Conservation (phyloP, 495 filamentous ascomycete genomes). For the Elaphomyces granulatus region DNA sequence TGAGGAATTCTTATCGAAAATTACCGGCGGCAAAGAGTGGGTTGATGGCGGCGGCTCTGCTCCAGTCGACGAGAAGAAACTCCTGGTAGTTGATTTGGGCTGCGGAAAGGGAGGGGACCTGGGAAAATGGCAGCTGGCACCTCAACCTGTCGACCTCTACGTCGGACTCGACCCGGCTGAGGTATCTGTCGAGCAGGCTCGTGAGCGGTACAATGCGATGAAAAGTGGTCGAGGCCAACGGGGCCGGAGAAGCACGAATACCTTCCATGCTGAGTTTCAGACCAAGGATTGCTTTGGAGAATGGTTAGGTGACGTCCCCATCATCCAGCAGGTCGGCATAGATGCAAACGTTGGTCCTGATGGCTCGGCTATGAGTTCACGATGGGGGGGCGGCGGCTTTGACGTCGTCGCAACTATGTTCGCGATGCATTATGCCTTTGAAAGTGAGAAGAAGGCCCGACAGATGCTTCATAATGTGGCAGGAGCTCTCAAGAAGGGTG, state of each 20-base stretch:
- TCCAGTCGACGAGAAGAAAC: constrained; percentile 29
- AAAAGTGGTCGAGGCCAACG: constrained; percentile 38
- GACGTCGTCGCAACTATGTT: constrained; percentile 99
- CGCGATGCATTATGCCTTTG: constrained; percentile 97
- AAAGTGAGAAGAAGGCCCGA: constrained; percentile 73
- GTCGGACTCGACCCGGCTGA: constrained; percentile 89
- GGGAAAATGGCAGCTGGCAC: constrained; percentile 86
- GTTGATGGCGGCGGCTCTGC: constrained; percentile 39
- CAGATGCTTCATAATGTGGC: constrained; percentile 91
- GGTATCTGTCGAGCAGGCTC: constrained; percentile 76
- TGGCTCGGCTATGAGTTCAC: constrained; percentile 36
- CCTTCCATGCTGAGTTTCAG: constrained; percentile 75
- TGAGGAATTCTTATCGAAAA: constrained; percentile 45
- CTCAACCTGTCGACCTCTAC: constrained; percentile 72
- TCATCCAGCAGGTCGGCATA: constrained; percentile 73
- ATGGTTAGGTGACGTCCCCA: constrained; percentile 58
- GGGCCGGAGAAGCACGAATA: constrained; percentile 41
- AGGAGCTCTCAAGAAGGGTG: constrained; percentile 78
- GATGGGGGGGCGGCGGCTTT: constrained; percentile 66
- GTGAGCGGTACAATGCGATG: constrained; percentile 69
- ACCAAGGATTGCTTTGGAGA: constrained; percentile 83
- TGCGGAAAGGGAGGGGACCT: constrained; percentile 96
- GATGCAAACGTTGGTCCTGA: constrained; percentile 50
- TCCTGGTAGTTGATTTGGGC: constrained; percentile 81
- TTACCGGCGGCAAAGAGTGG: constrained; percentile 28